Evolutionary conservation across 2,329 filamentous ascomycete genomes (phyloP), one percentile per base, ranked within the genome.

Genomic region (Trichothecium sympodiale): DNA sequence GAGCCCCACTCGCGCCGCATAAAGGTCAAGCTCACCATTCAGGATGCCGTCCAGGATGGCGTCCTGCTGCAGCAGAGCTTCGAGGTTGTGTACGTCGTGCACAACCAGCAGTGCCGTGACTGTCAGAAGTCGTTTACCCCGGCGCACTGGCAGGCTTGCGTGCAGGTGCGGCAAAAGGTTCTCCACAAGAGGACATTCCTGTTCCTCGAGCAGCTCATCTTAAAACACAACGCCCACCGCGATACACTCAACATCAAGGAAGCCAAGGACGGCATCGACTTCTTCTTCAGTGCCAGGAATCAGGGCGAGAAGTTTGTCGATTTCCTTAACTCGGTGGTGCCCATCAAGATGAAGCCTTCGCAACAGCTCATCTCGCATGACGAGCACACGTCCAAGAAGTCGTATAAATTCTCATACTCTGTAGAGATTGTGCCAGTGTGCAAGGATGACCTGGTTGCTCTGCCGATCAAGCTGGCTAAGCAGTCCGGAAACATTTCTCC

Each of bases 201-300:
- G 31, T 71, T 67, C 54, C 77, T 96, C 26, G 91, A 96, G 60
- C 89, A 98, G 67, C 71, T 96, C 38, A 94, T 98, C 48, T 69
- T 98, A 48, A 96, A 95, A 67, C 87, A 96, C 57, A 75, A 76
- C 38, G 91, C 89, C 4, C 88, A 94, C 58, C 75, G 77, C 45
- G 88, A 98, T 47, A 91, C 89, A 1, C 88, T 95, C 61, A 98
- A 96, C 58, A 98, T 98, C 63, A 95, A 93, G 56, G 91, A 98
- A 62, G 83, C 85, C 18, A 88, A 88, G 60, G 87, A 95, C 49
- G 91, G 91, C 2, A 79, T 98, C 40, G 91, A 98, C 56, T 98
- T 98, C 59, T 98, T 80, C 69, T 98, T 91, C 53, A 74, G 85
- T 0, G 78, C 83, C 39, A 72, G 85, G 50, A 98, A 95, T 52